Conservation (phyloP, 2,329 filamentous ascomycete species). For the Paracamarosporium sp. region DNA sequence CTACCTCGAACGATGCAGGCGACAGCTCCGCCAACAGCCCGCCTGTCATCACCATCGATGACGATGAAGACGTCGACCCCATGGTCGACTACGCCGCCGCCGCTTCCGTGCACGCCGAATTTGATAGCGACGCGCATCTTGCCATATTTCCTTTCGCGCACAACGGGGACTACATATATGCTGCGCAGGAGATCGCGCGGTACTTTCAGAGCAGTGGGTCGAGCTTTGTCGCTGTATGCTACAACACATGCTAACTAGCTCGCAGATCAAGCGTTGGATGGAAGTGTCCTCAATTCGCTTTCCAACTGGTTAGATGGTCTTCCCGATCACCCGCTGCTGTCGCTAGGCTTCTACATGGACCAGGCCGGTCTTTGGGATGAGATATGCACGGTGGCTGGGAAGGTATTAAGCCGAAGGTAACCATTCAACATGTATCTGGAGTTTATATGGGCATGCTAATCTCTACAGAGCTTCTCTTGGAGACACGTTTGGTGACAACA, state of each 20-base stretch:
- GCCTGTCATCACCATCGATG: slow-evolving; percentile 48
- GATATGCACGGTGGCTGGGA: slow-evolving; percentile 33
- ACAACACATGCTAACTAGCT: slow-evolving; percentile 17
- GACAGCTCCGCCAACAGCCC: slow-evolving; percentile 30
- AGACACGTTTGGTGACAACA: slow-evolving; percentile 30
- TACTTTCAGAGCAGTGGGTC: slow-evolving; percentile 36
- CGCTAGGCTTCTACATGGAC: slow-evolving; percentile 32
- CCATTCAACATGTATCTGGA: slow-evolving; percentile 9
- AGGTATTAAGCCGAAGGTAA: slow-evolving; percentile 35
- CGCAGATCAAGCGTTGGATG: slow-evolving; percentile 25
- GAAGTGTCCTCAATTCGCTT: slow-evolving; percentile 31
- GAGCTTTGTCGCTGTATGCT: neutral
- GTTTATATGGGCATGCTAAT: slow-evolving; percentile 19
- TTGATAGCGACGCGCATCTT: slow-evolving; percentile 38
- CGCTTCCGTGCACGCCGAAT: slow-evolving; percentile 21
- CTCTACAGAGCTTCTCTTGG: slow-evolving; percentile 34
- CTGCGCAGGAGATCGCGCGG: slow-evolving; percentile 28
- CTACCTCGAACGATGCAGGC: slow-evolving; percentile 15
- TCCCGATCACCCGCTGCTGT: slow-evolving; percentile 27
- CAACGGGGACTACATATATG: slow-evolving; percentile 21
- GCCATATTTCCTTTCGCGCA: slow-evolving; percentile 37
- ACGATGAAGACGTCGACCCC: slow-evolving; percentile 43
- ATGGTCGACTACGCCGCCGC: slow-evolving; percentile 24
- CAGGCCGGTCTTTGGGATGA: slow-evolving; percentile 45
- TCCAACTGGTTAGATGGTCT: slow-evolving; percentile 35